A percentile compares a stretch with the other conserved stretches of the same genome.
These are phyloP conservation scores for Colletotrichum liaoningense DNA, from an alignment of 2,329 filamentous ascomycete species.

Conservation along the genomic window DNA sequence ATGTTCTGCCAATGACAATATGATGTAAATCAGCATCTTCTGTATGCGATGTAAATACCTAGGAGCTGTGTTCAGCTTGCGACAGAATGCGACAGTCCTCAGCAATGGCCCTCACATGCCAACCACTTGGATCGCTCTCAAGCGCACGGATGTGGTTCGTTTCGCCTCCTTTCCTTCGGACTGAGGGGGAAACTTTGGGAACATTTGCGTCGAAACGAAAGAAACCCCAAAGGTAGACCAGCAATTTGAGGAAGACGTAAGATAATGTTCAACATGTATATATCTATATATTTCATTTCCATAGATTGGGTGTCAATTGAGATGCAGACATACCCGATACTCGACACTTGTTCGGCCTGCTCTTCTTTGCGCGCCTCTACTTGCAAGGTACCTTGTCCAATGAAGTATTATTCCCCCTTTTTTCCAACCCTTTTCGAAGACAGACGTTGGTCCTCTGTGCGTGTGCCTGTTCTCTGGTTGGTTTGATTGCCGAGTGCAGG, in stretches of 20 bases:
- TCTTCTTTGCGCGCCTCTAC: background rate
- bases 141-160: conserved; percentile 4
- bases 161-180: background rate
- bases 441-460: background rate
- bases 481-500: conserved; percentile 19
- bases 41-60: background rate
- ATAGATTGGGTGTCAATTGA: background rate
- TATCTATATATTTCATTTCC: no score
- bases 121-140: background rate
- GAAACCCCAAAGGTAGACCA: no score
- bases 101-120: background rate
- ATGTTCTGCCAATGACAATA: background rate
- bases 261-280: no score
- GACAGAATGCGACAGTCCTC: background rate
- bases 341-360: background rate
- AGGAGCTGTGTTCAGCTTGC: background rate
- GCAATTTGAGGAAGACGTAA: background rate
- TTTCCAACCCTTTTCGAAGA: background rate
- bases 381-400: background rate
- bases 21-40: background rate
- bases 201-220: background rate
- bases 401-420: background rate
- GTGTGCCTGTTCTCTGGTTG: conserved; percentile 6
- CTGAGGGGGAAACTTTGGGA: background rate
- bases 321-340: background rate